These are phyloP conservation scores for Hortaea werneckii DNA, from an alignment of 2,329 filamentous ascomycete species.

Conservation along the genomic window DNA sequence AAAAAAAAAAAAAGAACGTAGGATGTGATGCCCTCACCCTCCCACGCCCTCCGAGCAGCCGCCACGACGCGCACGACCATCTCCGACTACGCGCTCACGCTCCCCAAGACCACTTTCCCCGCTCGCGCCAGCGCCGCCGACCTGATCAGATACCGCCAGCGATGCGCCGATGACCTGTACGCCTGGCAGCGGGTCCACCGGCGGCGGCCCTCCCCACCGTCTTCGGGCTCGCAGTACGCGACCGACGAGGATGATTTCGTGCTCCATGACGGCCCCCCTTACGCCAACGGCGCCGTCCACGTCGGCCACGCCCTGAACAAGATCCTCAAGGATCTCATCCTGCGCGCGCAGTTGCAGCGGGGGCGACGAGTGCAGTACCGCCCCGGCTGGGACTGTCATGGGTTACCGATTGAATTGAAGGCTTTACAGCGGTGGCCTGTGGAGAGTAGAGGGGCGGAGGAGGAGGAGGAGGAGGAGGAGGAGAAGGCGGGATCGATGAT, in stretches of 20 bases:
- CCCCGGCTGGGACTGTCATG: slow-evolving; percentile 97
- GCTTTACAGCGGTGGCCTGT: slow-evolving; percentile 52
- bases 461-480: slow-evolving; percentile 11
- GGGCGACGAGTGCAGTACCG: slow-evolving; percentile 70
- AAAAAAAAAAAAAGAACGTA: neutral
- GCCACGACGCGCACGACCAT: neutral
- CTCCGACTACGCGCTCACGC: slow-evolving; percentile 29
- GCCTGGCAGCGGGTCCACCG: slow-evolving; percentile 58
- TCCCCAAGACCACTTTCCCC: slow-evolving; percentile 41
- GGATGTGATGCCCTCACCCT: slow-evolving; percentile 9
- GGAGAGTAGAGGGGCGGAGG: slow-evolving; percentile 19
- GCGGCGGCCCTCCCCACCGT: neutral
- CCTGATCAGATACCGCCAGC: slow-evolving; percentile 52
- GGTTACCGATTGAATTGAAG: slow-evolving; percentile 92
- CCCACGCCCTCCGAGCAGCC: slow-evolving; percentile 11
- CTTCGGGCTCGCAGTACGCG: slow-evolving; percentile 7
- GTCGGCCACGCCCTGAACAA: slow-evolving; percentile 95
- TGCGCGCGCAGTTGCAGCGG: slow-evolving; percentile 67
- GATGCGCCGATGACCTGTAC: slow-evolving; percentile 82
- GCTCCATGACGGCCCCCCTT: slow-evolving; percentile 91
- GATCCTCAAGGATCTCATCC: slow-evolving; percentile 87
- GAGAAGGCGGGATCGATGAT: too few species aligned
- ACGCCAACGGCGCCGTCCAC: slow-evolving; percentile 87
- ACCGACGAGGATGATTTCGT: slow-evolving; percentile 51
- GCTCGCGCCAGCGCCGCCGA: slow-evolving; percentile 32